Evolutionary conservation across 75 land plant genomes (phyloP).

Genomic region (Pinus albicaulis): DNA sequence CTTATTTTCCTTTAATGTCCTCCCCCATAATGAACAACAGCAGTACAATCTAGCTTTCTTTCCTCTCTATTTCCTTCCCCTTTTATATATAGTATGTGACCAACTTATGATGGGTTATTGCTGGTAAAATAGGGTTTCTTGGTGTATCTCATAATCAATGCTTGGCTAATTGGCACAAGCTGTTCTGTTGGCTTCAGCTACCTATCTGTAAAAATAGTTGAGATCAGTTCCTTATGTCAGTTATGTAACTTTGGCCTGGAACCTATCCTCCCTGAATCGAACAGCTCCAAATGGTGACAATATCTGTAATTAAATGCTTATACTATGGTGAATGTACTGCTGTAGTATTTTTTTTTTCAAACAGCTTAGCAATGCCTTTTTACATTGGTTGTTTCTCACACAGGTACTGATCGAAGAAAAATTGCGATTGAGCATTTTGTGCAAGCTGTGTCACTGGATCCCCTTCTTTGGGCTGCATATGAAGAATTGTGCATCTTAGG

Average conservation of each 20-base stretch:
- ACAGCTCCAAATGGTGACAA: constrained; percentile 1
- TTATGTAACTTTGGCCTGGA: not conserved
- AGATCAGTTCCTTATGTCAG: too few species aligned
- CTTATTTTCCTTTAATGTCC: too few species aligned
- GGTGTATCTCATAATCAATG: too few species aligned
- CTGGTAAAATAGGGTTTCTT: too few species aligned
- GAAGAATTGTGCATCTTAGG: constrained; percentile 91
- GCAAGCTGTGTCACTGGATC: constrained; percentile 84
- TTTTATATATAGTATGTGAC: too few species aligned
- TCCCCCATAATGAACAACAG: too few species aligned
- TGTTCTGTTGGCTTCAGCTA: too few species aligned
- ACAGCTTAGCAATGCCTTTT: not conserved
- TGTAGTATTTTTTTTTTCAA: not conserved
- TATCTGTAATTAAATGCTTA: not conserved
- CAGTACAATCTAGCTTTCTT: too few species aligned
- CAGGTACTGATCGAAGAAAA: constrained; percentile 79
- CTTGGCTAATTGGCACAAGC: too few species aligned
- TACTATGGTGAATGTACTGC: not conserved
- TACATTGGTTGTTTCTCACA: constrained; percentile 3
- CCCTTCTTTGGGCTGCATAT: constrained; percentile 95
- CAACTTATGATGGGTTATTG: too few species aligned
- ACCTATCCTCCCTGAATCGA: not conserved
- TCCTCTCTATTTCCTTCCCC: too few species aligned
- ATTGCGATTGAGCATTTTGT: constrained; percentile 78
- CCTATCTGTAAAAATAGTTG: too few species aligned